Percentiles rank a stretch among this genome's conserved stretches.
phyloP scores from a whole-genome alignment of 257 asterid genomes.

The Ballota nigra region DNA sequence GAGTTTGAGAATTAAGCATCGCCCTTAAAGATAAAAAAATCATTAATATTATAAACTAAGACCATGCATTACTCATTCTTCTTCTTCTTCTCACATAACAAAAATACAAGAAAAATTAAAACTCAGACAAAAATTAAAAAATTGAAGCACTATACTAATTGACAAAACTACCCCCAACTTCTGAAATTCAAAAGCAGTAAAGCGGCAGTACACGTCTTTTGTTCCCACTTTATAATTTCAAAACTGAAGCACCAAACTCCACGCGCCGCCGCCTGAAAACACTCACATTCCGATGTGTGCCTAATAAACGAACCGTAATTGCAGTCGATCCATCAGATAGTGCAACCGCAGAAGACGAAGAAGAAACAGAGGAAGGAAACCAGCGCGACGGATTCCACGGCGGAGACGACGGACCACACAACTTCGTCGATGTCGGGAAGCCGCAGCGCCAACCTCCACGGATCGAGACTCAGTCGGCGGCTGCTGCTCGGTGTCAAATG shows the following conservation, averaged over 20 bases:
- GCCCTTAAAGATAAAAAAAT: no score
- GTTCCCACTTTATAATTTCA: constrained; percentile 5
- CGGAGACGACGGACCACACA: constrained; percentile 47
- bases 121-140: not conserved
- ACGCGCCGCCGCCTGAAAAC: constrained; percentile 15
- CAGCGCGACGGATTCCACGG: constrained; percentile 49
- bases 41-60: no score
- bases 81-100: no score
- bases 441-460: not conserved
- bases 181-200: not conserved
- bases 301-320: not conserved
- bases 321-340: constrained; percentile 22
- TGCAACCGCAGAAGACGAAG: constrained; percentile 54
- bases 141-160: not conserved
- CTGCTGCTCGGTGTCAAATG: constrained; percentile 29
- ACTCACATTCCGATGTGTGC: not conserved
- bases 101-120: no score
- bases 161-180: constrained; percentile 18
- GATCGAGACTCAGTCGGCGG: constrained; percentile 11
- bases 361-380: constrained; percentile 54
- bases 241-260: constrained; percentile 9
- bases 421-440: constrained; percentile 47
- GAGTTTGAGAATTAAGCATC: no score
- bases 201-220: constrained; percentile 1
- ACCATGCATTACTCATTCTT: no score